Evolutionary conservation across 805 yeast species (phyloP).

Genomic region (Ogataea minuta): DNA sequence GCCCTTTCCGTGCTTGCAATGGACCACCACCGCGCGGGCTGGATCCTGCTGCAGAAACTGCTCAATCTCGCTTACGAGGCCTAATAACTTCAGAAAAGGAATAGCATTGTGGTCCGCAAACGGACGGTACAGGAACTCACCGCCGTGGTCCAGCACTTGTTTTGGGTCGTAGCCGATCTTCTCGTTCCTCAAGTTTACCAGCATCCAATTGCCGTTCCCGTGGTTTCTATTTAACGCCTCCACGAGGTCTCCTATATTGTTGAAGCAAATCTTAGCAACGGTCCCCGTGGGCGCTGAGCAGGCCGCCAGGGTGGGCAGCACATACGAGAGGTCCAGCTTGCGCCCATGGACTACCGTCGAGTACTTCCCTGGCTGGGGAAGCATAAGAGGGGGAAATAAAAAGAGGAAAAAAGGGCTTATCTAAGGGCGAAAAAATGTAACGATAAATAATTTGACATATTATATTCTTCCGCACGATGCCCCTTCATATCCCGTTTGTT

Average conservation of each 20-base stretch:
- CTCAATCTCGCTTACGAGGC: constrained; percentile 44
- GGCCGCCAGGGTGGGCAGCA: constrained; percentile 64
- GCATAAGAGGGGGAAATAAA: constrained; percentile 3
- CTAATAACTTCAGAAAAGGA: constrained; percentile 50
- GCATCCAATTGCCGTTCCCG: constrained; percentile 56
- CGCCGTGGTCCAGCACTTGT: constrained; percentile 37
- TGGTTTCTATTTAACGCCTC: constrained; percentile 46
- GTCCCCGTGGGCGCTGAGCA: constrained; percentile 69
- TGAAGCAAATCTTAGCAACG: constrained; percentile 47
- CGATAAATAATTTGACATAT: not conserved
- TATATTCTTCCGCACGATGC: constrained; percentile 3
- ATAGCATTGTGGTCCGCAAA: constrained; percentile 82
- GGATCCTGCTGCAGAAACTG: constrained; percentile 37
- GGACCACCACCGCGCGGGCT: constrained; percentile 57
- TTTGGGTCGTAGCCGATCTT: constrained; percentile 35
- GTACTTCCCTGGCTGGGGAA: constrained; percentile 2
- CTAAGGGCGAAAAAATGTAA: constrained; percentile 4
- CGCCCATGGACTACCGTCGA: constrained; percentile 1
- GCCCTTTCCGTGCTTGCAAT: constrained; percentile 92
- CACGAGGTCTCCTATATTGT: constrained; percentile 50
- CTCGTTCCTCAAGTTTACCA: constrained; percentile 72
- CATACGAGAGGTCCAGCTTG: constrained; percentile 62
- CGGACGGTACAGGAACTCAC: constrained; percentile 45
- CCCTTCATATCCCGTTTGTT: constrained; percentile 7
- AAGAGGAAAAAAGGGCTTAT: constrained; percentile 7